Base-by-base conservation (phyloP, 306 rosid genomes). In the Casuarina cunninghamiana region DNA sequence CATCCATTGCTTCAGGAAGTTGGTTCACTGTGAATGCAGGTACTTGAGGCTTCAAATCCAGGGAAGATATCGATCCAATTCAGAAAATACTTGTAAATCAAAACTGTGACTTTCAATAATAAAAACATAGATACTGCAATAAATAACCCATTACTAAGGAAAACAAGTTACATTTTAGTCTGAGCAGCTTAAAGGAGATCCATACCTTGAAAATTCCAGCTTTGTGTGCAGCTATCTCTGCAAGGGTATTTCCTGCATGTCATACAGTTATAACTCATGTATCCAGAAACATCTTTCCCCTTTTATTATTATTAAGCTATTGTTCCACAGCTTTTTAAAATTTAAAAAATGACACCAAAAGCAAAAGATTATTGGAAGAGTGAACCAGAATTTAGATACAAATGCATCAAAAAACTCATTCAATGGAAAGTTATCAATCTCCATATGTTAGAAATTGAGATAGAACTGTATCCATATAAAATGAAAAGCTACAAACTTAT, bases 21-120 rank as follows among this genome's bases (percentile, higher is more conserved):
- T 91, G 97, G 26, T 89, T 85, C 71, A 88, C 93, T 48, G 90
- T 82, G 87, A 90, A 91, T 58, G 97, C 93, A 70, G 97, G 97
- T 79, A 90, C 83, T 82, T 76, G 83, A 84, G 90, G 97, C 97
- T 91, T 88, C 88, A 87, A 71, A 76, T 77, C 76, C 75, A 85
- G 75, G 82, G 79, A 83, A 87, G 81, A 86, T 71, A 85, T 80
- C 79, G 83, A 84, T 72, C 87, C 78, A 72, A 70, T 85, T 86
- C 83, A 89, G 85, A 83, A 82, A 79, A 82, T 43, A 84, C 62
- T 73, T 65, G 54, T 77, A 68, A 88, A 79, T 78, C 65, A 71
- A 73, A 83, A 85, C 74, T 74, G 81, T 19, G 78, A 78, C 73
- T 80, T 70, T 63, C 43, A 72, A 77, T 85, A 79, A 82, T 66